phyloP scores from a whole-genome alignment of 352 stramenopile genomes.

The Thraustochytrium sp. region DNA sequence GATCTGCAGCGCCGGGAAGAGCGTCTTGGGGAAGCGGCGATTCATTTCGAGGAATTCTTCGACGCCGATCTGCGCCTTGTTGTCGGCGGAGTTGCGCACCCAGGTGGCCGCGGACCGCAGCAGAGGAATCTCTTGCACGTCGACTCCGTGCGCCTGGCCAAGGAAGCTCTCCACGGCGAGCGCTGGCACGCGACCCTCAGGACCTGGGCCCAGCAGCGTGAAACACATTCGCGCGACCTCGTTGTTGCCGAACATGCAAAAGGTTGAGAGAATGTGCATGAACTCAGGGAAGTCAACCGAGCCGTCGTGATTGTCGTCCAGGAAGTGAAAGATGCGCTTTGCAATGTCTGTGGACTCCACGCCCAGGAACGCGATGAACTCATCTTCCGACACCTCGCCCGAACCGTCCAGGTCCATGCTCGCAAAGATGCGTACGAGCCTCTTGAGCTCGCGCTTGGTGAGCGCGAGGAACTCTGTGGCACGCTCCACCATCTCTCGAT shows the following conservation, averaged over 20 bases:
- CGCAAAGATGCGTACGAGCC: neutral
- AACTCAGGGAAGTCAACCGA: conserved; percentile 1
- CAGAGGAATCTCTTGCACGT: neutral
- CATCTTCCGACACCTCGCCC: neutral
- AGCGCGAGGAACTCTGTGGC: neutral
- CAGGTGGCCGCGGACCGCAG: neutral
- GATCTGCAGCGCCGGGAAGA: neutral
- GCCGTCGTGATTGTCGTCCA: conserved; percentile 27
- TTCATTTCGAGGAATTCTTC: neutral
- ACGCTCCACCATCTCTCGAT: neutral
- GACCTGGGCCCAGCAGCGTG: neutral
- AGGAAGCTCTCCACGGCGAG: neutral
- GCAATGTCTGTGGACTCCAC: neutral
- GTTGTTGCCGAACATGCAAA: conserved; percentile 16
- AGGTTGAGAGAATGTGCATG: conserved; percentile 15
- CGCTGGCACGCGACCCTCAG: neutral
- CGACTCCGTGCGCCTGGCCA: neutral
- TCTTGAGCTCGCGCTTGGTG: neutral
- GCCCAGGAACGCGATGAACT: neutral
- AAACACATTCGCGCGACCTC: conserved; percentile 14
- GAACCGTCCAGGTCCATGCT: conserved; percentile 11
- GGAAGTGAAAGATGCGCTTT: conserved; percentile 15
- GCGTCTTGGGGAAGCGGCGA: neutral
- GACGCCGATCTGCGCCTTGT: neutral
- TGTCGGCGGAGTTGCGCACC: neutral